phyloP scores from a whole-genome alignment of 148 eudicot genomes.

The Nepenthes mirabilis region DNA sequence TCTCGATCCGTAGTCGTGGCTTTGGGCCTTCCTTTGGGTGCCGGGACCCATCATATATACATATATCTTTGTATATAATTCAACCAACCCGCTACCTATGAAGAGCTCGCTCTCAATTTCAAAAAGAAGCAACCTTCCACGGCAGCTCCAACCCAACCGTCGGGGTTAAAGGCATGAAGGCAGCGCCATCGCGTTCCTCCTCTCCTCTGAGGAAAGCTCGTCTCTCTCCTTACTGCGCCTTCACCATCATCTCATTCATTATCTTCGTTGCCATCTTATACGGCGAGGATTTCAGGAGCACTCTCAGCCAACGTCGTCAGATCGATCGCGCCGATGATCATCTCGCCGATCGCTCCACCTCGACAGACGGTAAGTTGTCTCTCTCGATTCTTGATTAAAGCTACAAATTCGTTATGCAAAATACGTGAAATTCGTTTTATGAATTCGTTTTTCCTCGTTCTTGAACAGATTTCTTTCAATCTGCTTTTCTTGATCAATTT shows the following conservation, averaged over 20 bases:
- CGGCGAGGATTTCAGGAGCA: constrained; percentile 55
- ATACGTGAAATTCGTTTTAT: too few species aligned
- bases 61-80: too few species aligned
- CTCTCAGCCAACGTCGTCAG: constrained; percentile 14
- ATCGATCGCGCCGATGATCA: constrained; percentile 6
- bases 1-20: too few species aligned
- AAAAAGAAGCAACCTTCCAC: constrained; percentile 1
- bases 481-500: not conserved
- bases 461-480: too few species aligned
- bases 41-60: too few species aligned
- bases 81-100: too few species aligned
- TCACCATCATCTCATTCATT: constrained; percentile 49
- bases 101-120: too few species aligned
- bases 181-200: constrained; percentile 24
- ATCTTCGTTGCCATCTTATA: constrained; percentile 47
- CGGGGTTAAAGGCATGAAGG: constrained; percentile 25
- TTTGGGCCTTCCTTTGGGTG: too few species aligned
- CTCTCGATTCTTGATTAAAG: not conserved
- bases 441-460: too few species aligned
- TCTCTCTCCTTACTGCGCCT: constrained; percentile 32
- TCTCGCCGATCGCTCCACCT: constrained; percentile 3
- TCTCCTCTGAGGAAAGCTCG: constrained; percentile 31
- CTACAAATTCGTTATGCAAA: too few species aligned
- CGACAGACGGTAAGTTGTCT: constrained; percentile 9
- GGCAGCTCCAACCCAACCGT: not conserved